These are phyloP conservation scores for Breviolum minutum DNA, from an alignment of 73 alveolate genomes.

Conservation along the genomic window DNA sequence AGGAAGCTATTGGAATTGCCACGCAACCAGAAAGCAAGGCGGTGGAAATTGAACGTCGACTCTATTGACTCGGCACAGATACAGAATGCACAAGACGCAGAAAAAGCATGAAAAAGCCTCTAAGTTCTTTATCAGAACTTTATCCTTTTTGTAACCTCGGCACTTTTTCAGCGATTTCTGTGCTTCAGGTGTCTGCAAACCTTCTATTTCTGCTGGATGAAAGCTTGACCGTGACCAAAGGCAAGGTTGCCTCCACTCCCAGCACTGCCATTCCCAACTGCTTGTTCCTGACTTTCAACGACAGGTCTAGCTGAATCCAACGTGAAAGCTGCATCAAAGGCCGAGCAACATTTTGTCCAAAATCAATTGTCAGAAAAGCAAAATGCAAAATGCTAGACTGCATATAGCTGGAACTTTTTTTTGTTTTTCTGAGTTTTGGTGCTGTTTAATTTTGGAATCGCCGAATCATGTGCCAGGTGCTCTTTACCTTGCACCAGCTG, in stretches of 20 bases:
- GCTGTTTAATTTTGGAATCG: neutral
- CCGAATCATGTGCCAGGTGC: neutral
- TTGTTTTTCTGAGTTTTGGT: neutral
- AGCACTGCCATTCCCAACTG: neutral
- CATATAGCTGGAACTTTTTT: neutral
- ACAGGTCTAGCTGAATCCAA: neutral
- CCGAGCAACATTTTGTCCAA: neutral
- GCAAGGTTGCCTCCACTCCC: neutral
- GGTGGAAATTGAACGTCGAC: neutral
- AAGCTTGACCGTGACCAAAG: neutral
- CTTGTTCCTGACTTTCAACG: no score
- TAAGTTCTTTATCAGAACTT: neutral
- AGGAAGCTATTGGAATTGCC: neutral
- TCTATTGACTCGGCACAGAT: neutral
- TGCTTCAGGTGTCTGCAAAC: neutral
- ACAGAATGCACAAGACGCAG: no score
- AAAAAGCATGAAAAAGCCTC: no score
- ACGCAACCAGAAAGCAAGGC: conserved; percentile 10
- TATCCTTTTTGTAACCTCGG: neutral
- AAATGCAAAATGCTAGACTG: no score
- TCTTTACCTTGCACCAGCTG: conserved; percentile 21
- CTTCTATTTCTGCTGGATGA: neutral
- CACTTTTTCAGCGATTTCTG: no score
- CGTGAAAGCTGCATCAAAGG: neutral
- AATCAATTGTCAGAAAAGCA: no score